Evolutionary conservation across 2,329 filamentous ascomycete genomes (phyloP), one percentile per base, ranked within the genome.

Genomic region (Annulohypoxylon truncatum): DNA sequence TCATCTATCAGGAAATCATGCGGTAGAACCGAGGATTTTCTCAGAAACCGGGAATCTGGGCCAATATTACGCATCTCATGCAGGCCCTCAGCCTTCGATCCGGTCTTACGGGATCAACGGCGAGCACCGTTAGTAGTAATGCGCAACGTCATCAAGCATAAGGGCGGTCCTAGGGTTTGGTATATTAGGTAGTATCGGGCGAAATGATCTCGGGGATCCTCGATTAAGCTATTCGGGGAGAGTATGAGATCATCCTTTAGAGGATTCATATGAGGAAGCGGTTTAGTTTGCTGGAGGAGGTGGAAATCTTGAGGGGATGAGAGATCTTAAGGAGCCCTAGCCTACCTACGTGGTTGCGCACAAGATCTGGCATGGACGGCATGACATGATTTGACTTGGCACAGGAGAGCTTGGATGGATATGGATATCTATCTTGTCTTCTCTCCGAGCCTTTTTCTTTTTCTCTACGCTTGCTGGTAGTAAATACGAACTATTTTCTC

Each of bases 1-100:
- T 99, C 78, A 99, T 99, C 81, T 99, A 95, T 82, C 90, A 97
- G 79, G 96, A 99, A 84, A 98, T 98, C 76, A 98, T 89, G 86
- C 84, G 86, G 79, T 89, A 79, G 72, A 70, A 54, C 44, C 66
- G 35, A 53, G 38, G 38, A 54, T 33, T 44, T 56, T 31, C 40
- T 55, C 53, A 35, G n/a, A 42, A 46, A 28, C 26, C 26, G 56
- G 51, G 62, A 26, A 29, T 46, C 31, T 33, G 29, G 54, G 28
- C 31, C 26, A 59, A 10, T 50, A 15, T 65, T 29, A 9, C 24
- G 31, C 26, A 26, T 18, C 38, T 62, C 35, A 52, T 61, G 57
- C 18, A 61, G 35, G 46, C 33, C 20, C 46, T 64, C 4, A 46
- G n/a, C 22, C 24, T 31, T 3, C 47, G 52, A 13, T 28, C 52